Conservation (phyloP, 768 basidiomycete genomes). For the Auricularia sp. region DNA sequence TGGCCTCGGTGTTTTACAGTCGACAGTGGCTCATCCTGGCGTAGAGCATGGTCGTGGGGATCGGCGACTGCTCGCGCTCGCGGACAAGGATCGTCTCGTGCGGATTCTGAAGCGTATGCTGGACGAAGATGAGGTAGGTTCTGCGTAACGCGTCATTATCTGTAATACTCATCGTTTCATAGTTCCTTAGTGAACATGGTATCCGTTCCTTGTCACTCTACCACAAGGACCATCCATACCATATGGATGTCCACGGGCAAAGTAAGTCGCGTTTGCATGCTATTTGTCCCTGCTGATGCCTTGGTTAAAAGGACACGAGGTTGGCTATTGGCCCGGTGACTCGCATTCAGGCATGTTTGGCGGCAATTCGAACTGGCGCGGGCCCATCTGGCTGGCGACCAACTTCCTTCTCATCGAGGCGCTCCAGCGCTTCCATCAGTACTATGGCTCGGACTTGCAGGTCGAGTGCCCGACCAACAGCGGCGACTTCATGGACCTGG, state of each 20-base stretch:
- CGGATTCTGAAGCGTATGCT: slow-evolving; percentile 92
- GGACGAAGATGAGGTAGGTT: slow-evolving; percentile 65
- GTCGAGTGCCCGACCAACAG: slow-evolving; percentile 95
- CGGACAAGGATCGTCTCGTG: slow-evolving; percentile 81
- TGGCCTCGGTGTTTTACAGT: slow-evolving; percentile 1
- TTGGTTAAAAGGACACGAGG: slow-evolving; percentile 44
- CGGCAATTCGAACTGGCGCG: slow-evolving; percentile 96
- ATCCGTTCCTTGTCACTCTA: slow-evolving; percentile 90
- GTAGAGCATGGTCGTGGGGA: slow-evolving; percentile 65
- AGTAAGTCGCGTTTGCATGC: slow-evolving; percentile 17
- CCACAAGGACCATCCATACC: slow-evolving; percentile 90
- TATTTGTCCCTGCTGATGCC: too few species aligned
- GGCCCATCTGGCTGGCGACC: slow-evolving; percentile 90
- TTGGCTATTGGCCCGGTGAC: slow-evolving; percentile 97
- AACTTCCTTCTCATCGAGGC: slow-evolving; percentile 95
- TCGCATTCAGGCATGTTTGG: slow-evolving; percentile 97
- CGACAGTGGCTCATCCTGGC: slow-evolving; percentile 13
- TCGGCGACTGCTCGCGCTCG: slow-evolving; percentile 78
- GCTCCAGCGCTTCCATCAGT: slow-evolving; percentile 94
- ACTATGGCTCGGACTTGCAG: slow-evolving; percentile 82
- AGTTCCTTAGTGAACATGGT: slow-evolving; percentile 87
- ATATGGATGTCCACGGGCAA: slow-evolving; percentile 87
- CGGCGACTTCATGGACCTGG: slow-evolving; percentile 96
- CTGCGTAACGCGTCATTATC: too few species aligned
- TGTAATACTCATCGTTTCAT: too few species aligned